phyloP scores from a whole-genome alignment of 2,329 filamentous ascomycete genomes.

The Arthrobotrys megalospora region DNA sequence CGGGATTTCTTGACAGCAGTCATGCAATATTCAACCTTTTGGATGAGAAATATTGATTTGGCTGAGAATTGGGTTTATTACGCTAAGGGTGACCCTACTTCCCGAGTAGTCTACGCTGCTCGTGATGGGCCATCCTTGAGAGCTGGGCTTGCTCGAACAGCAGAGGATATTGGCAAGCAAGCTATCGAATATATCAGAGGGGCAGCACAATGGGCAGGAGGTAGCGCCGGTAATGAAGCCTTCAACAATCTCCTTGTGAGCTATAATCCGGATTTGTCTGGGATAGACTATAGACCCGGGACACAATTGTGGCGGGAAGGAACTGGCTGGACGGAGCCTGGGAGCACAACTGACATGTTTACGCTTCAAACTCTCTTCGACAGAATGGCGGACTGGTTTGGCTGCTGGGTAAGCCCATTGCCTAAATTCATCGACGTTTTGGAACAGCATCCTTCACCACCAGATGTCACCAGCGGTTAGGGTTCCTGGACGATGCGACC shows the following conservation, averaged over 20 bases:
- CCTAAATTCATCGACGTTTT: background rate
- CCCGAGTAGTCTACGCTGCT: background rate
- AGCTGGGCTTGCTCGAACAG: background rate
- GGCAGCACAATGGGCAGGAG: background rate
- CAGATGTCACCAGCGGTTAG: background rate
- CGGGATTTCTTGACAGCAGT: background rate
- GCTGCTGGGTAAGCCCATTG: background rate
- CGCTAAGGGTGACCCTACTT: background rate
- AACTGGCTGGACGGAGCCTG: background rate
- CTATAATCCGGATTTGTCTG: slow-evolving; percentile 6
- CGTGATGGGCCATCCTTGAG: background rate
- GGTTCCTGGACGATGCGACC: too few species aligned
- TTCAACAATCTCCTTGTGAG: background rate
- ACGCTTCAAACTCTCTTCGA: background rate
- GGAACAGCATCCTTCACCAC: background rate
- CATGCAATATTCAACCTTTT: background rate
- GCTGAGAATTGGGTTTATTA: slow-evolving; percentile 8
- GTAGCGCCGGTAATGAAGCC: background rate
- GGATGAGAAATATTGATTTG: background rate
- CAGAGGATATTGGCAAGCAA: background rate
- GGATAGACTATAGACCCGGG: background rate
- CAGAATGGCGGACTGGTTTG: slow-evolving; percentile 4
- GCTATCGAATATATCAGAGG: slow-evolving; percentile 7
- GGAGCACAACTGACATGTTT: background rate
- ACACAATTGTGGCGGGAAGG: background rate